Base-by-base conservation (phyloP, 2,329 filamentous ascomycete genomes). In the Sarocladium kiliense region DNA sequence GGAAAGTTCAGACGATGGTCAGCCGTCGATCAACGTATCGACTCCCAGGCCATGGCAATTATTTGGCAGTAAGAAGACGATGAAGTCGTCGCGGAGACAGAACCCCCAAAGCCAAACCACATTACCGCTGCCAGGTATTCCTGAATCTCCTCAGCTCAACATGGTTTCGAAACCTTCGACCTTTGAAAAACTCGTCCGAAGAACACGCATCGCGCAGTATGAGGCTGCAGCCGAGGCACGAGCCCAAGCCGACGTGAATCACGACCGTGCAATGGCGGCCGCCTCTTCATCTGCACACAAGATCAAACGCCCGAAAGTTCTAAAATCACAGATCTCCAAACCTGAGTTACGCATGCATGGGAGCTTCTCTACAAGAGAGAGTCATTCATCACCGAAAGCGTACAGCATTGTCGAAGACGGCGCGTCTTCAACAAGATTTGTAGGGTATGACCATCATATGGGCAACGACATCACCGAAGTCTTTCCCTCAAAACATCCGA, bases 101-200 rank as follows among this genome's bases (percentile, higher is more conserved):
- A 37, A 32, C 11, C 4, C 5, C 7, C 3, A 16, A 21, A 44
- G 42, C 19, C n/a, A 27, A 11, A 21, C 41, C 12, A 62, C 63
- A 6, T 64, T 65, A 5, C 62, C 67, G 4, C 54, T 70, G 7
- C 66, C 68, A n/a, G 61, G 63, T 0, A 68, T 71, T 18, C 67
- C 68, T 7, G 68, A 70, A 50, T 58, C 61, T 2, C 58, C 65
- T 16, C 62, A 55, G 54, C 49, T 59, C 6, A 60, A 60, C 10
- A 30, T 61, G 21, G 63, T 65, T 6, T 60, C 63, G 2, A 66
- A 60, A 2, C 59, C 63, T 26, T 7, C 7, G 7, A 32, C 6
- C 7, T 57, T 70, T 10, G 58, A 61, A 7, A 70, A 58, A 39
- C 55, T 72, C 10, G 56, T 67, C 42, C 64, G 62, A 41, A 62